A percentile compares a stretch with the other conserved stretches of the same genome.
phyloP scores from a whole-genome alignment of 495 filamentous ascomycete genomes.

The Aspergillus olivimuriae region DNA sequence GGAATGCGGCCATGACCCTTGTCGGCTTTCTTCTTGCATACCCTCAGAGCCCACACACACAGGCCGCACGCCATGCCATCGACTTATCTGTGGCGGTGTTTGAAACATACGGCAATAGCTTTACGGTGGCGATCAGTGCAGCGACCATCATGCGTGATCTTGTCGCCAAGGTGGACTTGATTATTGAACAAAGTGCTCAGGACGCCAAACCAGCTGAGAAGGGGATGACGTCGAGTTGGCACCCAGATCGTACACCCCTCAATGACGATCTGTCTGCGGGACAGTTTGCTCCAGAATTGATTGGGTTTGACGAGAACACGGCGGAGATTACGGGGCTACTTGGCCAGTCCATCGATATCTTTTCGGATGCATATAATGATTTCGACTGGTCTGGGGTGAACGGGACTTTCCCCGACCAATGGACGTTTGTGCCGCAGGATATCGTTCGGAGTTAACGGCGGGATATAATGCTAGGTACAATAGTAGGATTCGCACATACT shows the following conservation, averaged over 20 bases:
- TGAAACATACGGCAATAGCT: constrained; percentile 38
- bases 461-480: too few species aligned
- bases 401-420: constrained; percentile 1
- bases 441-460: too few species aligned
- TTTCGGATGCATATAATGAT: not conserved
- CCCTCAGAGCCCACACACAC: constrained; percentile 20
- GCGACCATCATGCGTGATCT: constrained; percentile 31
- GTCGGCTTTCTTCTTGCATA: constrained; percentile 44
- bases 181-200: constrained; percentile 1
- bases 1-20: constrained; percentile 45
- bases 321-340: constrained; percentile 6
- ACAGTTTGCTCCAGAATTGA: not conserved
- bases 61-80: constrained; percentile 29
- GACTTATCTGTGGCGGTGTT: constrained; percentile 35
- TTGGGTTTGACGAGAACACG: not conserved
- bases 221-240: too few species aligned
- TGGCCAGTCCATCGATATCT: constrained; percentile 9
- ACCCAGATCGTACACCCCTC: too few species aligned
- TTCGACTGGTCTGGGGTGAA: constrained; percentile 2
- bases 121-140: constrained; percentile 38
- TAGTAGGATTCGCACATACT: too few species aligned
- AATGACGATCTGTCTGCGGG: not conserved
- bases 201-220: too few species aligned
- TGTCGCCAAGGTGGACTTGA: constrained; percentile 20
- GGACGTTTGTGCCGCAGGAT: constrained; percentile 2